phyloP scores from a whole-genome alignment of 129 eudicot species.

The Chrysanthemum seticuspe region DNA sequence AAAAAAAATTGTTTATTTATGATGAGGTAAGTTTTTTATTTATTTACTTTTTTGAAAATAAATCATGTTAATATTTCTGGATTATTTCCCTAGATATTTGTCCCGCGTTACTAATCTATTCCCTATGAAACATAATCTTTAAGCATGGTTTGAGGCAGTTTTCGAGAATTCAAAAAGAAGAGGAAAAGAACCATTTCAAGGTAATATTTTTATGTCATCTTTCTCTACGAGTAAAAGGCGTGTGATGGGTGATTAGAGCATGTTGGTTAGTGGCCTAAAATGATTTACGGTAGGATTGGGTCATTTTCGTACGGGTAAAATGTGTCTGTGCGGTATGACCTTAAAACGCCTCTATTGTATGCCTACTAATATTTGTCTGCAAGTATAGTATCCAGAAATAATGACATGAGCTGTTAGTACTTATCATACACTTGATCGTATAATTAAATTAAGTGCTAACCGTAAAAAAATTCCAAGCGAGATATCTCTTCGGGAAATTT shows the following conservation, averaged over 20 bases:
- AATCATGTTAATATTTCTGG: conserved; percentile 1
- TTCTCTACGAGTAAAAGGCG: neutral
- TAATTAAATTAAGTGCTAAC: too few relatives aligned
- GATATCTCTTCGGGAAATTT: too few relatives aligned
- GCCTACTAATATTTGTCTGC: too few relatives aligned
- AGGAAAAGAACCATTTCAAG: conserved; percentile 67
- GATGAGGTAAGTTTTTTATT: conserved; percentile 63
- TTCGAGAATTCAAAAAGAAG: conserved; percentile 74
- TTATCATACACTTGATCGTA: too few relatives aligned
- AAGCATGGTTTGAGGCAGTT: conserved; percentile 76
- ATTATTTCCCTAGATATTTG: neutral
- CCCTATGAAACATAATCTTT: conserved; percentile 14
- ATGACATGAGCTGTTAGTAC: too few relatives aligned
- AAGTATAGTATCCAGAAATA: too few relatives aligned
- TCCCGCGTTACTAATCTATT: neutral
- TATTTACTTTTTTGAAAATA: neutral
- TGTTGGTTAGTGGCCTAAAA: neutral
- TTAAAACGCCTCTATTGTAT: too few relatives aligned
- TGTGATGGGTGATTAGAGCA: neutral
- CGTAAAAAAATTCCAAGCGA: too few relatives aligned
- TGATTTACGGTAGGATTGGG: neutral
- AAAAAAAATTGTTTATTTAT: conserved; percentile 62
- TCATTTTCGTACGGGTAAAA: neutral
- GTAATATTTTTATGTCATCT: conserved; percentile 33
- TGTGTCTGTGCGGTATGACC: too few relatives aligned